Evolutionary conservation across 2,329 filamentous ascomycete species (phyloP).

Genomic region (Bimuria novae-zelandiae): DNA sequence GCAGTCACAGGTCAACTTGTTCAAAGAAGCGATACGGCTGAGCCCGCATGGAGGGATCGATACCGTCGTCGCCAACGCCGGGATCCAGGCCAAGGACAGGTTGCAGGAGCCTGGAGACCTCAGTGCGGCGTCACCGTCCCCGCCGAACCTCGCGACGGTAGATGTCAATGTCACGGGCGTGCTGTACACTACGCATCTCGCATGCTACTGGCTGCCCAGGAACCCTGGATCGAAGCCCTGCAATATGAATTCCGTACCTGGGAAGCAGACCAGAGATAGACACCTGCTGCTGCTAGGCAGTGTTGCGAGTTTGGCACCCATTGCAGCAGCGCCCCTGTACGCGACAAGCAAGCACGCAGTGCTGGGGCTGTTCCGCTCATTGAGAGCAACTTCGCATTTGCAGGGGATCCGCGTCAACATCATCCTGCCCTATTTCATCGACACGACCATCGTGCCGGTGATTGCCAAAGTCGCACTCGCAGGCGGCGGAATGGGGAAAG

Average conservation of each 20-base stretch:
- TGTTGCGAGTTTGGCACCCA: conserved; percentile 57
- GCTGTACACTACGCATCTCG: conserved; percentile 68
- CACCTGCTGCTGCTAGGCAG: conserved; percentile 68
- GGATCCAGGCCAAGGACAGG: conserved; percentile 52
- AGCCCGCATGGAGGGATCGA: conserved; percentile 63
- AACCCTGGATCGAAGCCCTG: conserved; percentile 52
- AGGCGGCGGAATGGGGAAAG: conserved; percentile 58
- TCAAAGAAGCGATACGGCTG: conserved; percentile 60
- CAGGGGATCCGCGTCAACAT: conserved; percentile 66
- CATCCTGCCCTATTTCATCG: conserved; percentile 69
- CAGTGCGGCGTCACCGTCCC: conserved; percentile 51
- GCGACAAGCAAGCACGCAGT: conserved; percentile 68
- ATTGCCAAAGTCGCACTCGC: conserved; percentile 58
- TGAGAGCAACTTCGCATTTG: conserved; percentile 56
- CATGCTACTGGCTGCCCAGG: conserved; percentile 61
- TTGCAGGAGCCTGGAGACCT: conserved; percentile 57
- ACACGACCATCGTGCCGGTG: conserved; percentile 62
- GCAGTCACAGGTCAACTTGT: conserved; percentile 66
- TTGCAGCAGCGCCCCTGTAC: conserved; percentile 58
- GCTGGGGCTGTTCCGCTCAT: conserved; percentile 64
- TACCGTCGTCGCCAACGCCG: conserved; percentile 69
- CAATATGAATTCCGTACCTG: conserved; percentile 36
- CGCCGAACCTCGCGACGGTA: conserved; percentile 59
- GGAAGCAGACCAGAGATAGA: conserved; percentile 52
- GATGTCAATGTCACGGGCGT: conserved; percentile 68